phyloP scores from a whole-genome alignment of 768 basidiomycete genomes.

The Lyophyllum atratum region DNA sequence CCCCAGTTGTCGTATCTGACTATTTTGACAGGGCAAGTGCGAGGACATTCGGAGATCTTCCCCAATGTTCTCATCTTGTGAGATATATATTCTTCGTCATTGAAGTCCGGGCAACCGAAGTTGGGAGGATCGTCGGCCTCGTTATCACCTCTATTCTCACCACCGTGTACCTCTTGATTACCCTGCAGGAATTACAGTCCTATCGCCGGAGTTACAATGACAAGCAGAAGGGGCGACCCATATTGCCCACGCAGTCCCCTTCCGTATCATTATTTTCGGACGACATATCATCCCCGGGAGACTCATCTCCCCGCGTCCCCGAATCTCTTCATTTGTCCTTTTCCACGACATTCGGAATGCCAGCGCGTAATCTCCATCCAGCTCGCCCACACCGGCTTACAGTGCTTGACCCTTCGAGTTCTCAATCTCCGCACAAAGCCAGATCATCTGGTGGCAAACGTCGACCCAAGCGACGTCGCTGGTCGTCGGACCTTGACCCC shows the following conservation, averaged over 20 bases:
- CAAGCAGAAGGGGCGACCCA: background rate
- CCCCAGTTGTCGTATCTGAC: background rate
- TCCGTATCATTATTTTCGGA: background rate
- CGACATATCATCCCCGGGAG: background rate
- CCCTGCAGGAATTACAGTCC: constrained; percentile 36
- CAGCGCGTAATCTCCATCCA: background rate
- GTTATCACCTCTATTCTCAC: constrained; percentile 32
- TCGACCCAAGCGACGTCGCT: constrained; percentile 32
- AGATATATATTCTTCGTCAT: constrained; percentile 37
- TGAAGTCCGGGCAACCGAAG: constrained; percentile 28
- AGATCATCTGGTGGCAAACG: constrained; percentile 14
- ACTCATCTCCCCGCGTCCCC: background rate
- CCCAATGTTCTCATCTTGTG: constrained; percentile 30
- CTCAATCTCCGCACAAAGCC: background rate
- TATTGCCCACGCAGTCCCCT: background rate
- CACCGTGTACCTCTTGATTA: constrained; percentile 29
- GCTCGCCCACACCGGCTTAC: background rate
- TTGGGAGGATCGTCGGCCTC: constrained; percentile 33
- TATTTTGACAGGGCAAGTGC: constrained; percentile 27
- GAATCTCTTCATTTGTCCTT: background rate
- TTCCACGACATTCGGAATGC: background rate
- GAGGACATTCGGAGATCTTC: constrained; percentile 26
- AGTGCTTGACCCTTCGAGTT: background rate
- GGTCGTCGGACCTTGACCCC: constrained; percentile 37
- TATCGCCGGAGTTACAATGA: constrained; percentile 22